phyloP scores from a whole-genome alignment of 768 basidiomycete species.

The Hydnomerulius pinastri region DNA sequence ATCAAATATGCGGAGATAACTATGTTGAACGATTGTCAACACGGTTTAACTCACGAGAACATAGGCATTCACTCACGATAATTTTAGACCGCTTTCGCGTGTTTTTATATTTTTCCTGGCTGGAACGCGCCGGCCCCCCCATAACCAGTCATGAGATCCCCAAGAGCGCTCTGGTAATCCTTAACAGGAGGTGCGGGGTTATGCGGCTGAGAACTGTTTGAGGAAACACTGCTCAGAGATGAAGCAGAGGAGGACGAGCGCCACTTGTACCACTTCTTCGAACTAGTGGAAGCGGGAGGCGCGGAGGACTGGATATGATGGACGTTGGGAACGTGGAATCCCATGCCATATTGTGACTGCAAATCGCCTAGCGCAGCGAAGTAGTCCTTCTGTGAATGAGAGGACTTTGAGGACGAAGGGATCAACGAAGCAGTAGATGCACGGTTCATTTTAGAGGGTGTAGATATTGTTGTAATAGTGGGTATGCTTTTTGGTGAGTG shows the following conservation, averaged over 20 bases:
- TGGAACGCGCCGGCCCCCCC: no score
- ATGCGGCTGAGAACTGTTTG: not conserved
- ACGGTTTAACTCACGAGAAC: not conserved
- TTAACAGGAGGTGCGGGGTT: not conserved
- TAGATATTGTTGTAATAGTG: not conserved
- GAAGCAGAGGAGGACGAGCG: constrained; percentile 15
- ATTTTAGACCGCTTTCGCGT: not conserved
- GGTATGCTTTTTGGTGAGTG: not conserved
- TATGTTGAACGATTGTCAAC: not conserved
- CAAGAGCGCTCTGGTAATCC: no score
- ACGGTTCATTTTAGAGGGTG: not conserved
- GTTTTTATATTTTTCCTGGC: not conserved
- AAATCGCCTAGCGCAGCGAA: constrained; percentile 22
- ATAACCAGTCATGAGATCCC: no score
- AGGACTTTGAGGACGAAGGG: not conserved
- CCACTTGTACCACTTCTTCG: constrained; percentile 23
- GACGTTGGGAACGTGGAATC: not conserved
- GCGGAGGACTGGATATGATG: not conserved
- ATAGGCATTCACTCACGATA: not conserved
- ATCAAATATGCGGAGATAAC: not conserved
- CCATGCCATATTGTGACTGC: constrained; percentile 22
- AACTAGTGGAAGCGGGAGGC: not conserved
- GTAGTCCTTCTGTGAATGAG: constrained; percentile 23
- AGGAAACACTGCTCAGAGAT: constrained; percentile 9
- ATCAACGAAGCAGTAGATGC: not conserved